Evolutionary conservation across 108 stramenopile species (phyloP).

Genomic region (Nitzschia sp.): DNA sequence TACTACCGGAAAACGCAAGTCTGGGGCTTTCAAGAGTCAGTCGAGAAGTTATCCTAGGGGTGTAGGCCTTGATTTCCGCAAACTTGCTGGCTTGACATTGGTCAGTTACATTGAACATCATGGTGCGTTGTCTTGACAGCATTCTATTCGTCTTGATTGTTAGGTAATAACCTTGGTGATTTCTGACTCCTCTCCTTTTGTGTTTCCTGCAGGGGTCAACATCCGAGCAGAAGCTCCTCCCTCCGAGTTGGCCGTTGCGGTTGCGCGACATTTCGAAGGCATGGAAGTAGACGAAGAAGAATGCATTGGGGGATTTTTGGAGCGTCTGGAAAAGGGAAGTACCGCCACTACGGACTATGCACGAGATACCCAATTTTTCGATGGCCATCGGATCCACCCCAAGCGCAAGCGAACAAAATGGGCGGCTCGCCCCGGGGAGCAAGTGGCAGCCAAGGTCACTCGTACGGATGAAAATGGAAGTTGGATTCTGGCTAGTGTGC

Average conservation of each 20-base stretch:
- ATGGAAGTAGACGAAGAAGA: slow-evolving; percentile 85
- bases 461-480: slow-evolving; percentile 93
- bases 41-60: slow-evolving; percentile 76
- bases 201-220: slow-evolving; percentile 44
- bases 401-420: slow-evolving; percentile 76
- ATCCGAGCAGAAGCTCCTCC: slow-evolving; percentile 78
- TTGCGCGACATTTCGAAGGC: slow-evolving; percentile 87
- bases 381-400: slow-evolving; percentile 55
- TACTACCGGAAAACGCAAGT: slow-evolving; percentile 30
- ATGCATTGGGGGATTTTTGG: slow-evolving; percentile 81
- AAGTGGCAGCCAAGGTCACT: slow-evolving; percentile 94
- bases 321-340: slow-evolving; percentile 55
- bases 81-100: slow-evolving; percentile 69
- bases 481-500: slow-evolving; percentile 91
- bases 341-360: slow-evolving; percentile 69
- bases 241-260: slow-evolving; percentile 80
- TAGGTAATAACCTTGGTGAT: neutral
- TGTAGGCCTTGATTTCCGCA: slow-evolving; percentile 84
- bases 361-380: slow-evolving; percentile 51
- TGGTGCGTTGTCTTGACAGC: slow-evolving; percentile 39
- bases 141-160: neutral
- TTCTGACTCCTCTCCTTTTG: neutral
- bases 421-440: slow-evolving; percentile 83
- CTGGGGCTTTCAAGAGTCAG: slow-evolving; percentile 24
- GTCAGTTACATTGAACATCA: slow-evolving; percentile 87